phyloP scores from a whole-genome alignment of 192 early-diverging fungal species.

The Fimicolochytrium jonesii region DNA sequence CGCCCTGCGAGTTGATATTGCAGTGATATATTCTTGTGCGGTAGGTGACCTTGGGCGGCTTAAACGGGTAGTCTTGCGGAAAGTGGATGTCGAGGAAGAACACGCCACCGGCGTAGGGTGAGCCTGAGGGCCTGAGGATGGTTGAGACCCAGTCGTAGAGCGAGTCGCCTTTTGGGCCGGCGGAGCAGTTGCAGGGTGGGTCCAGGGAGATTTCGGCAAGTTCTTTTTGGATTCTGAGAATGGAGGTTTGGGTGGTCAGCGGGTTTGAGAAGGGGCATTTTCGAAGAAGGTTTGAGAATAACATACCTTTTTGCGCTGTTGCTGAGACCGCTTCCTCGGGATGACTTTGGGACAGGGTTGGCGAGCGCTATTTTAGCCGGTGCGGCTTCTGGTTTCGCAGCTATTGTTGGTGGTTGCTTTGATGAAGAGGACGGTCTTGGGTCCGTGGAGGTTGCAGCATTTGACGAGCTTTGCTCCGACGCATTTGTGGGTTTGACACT shows the following conservation, averaged over 20 bases:
- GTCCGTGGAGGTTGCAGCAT: too few species aligned
- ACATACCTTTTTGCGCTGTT: constrained; percentile 25
- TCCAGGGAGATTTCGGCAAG: constrained; percentile 92
- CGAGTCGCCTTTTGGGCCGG: constrained; percentile 92
- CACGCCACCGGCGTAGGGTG: constrained; percentile 82
- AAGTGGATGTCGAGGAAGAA: constrained; percentile 94
- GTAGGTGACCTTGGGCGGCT: constrained; percentile 89
- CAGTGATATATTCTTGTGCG: constrained; percentile 95
- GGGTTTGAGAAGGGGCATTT: too few species aligned
- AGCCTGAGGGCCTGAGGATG: constrained; percentile 81
- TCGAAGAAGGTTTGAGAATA: not conserved
- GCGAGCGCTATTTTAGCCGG: too few species aligned
- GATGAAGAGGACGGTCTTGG: too few species aligned
- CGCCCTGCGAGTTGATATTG: constrained; percentile 89
- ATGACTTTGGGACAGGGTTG: too few species aligned
- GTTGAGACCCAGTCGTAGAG: constrained; percentile 95
- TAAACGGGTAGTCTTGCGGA: constrained; percentile 93
- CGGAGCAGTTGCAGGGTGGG: constrained; percentile 90
- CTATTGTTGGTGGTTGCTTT: too few species aligned
- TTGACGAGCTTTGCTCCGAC: too few species aligned
- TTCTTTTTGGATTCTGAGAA: constrained; percentile 85
- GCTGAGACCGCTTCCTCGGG: too few species aligned
- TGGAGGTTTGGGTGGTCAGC: not conserved
- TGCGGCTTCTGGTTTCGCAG: too few species aligned
- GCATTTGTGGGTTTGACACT: too few species aligned